These are phyloP conservation scores for Triticum aestivum DNA, from an alignment of 176 grass and related monocot species.

Conservation along the genomic window IWGSC_CS_RefSeq_v2.1 NC_057809.1:26926149-26926648, in stretches of 20 bases:
- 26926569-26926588: background rate
- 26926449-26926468: conserved; percentile 29
- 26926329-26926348: conserved; percentile 47
- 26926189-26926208: conserved; percentile 8
- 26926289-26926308: background rate
- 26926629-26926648: background rate
- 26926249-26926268: background rate
- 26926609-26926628: background rate
- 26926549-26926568: background rate
- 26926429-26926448: background rate
- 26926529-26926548: background rate
- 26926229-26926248: background rate
- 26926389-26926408: background rate
- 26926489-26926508: background rate
- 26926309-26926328: background rate
- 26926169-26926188: conserved; percentile 40
- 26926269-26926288: conserved; percentile 28
- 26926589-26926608: background rate
- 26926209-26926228: conserved; percentile 16
- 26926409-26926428: background rate
- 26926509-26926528: background rate
- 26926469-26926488: background rate
- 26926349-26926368: conserved; percentile 41
- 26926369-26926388: background rate
- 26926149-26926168: conserved; percentile 38